phyloP scores from a whole-genome alignment of 805 yeast genomes.

The Kregervanrija delftensis region DNA sequence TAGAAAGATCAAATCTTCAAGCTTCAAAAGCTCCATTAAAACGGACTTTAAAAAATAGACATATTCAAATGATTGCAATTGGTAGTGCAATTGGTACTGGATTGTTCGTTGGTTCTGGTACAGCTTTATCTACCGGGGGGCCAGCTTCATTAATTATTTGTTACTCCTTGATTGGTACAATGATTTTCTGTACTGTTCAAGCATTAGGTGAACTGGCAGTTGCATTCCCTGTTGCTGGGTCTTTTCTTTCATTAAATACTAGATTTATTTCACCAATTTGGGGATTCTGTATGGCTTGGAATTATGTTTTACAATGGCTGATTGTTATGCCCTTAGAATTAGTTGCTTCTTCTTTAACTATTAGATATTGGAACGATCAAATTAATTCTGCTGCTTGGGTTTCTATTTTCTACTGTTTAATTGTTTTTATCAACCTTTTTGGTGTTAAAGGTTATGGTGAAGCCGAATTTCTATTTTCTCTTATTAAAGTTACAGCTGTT shows the following conservation, averaged over 20 bases:
- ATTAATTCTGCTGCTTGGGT: slow-evolving; percentile 47
- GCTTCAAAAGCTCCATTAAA: slow-evolving; percentile 42
- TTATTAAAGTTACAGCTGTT: slow-evolving; percentile 48
- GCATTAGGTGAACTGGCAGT: slow-evolving; percentile 57
- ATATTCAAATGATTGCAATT: slow-evolving; percentile 70
- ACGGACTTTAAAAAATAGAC: slow-evolving; percentile 50
- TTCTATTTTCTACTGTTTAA: slow-evolving; percentile 42
- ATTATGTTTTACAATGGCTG: slow-evolving; percentile 45
- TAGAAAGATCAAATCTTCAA: slow-evolving; percentile 36
- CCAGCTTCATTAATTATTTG: slow-evolving; percentile 60
- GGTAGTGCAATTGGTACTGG: slow-evolving; percentile 83
- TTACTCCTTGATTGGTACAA: slow-evolving; percentile 47
- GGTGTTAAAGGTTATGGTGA: slow-evolving; percentile 64
- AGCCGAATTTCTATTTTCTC: slow-evolving; percentile 50
- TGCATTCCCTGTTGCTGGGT: slow-evolving; percentile 52
- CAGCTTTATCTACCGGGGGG: slow-evolving; percentile 53
- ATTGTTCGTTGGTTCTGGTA: slow-evolving; percentile 64
- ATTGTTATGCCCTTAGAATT: slow-evolving; percentile 44
- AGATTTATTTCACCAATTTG: slow-evolving; percentile 50
- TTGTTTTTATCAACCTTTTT: slow-evolving; percentile 43
- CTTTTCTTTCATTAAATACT: slow-evolving; percentile 48
- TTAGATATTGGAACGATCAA: slow-evolving; percentile 37
- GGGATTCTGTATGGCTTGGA: slow-evolving; percentile 56
- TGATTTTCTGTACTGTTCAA: slow-evolving; percentile 55
- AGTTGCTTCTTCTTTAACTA: slow-evolving; percentile 46